Evolutionary conservation across 768 basidiomycete species (phyloP).

Genomic region (Fomitopsis pulvina): DNA sequence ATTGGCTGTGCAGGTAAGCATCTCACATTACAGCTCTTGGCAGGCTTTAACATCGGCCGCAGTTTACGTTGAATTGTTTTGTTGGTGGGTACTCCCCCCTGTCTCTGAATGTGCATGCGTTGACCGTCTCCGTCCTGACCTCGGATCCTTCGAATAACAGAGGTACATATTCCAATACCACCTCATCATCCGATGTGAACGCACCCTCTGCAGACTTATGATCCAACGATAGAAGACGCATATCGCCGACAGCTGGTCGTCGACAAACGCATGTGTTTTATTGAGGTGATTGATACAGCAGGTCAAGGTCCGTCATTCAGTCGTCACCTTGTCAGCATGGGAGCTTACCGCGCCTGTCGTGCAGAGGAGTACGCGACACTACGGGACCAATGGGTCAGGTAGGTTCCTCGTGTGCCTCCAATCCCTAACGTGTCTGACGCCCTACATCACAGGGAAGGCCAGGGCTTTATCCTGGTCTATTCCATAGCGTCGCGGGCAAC

Average conservation of each 20-base stretch:
- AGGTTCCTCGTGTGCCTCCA: slow-evolving; percentile 25
- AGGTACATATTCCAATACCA: slow-evolving; percentile 5
- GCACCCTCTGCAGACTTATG: slow-evolving; percentile 64
- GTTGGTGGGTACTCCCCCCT: slow-evolving; percentile 58
- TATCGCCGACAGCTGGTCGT: slow-evolving; percentile 94
- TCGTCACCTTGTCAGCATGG: not conserved
- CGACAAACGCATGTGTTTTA: slow-evolving; percentile 91
- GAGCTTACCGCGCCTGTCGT: slow-evolving; percentile 14
- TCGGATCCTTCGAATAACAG: slow-evolving; percentile 2
- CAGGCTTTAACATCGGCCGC: slow-evolving; percentile 6
- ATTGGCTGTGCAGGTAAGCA: slow-evolving; percentile 82
- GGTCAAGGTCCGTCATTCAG: slow-evolving; percentile 71
- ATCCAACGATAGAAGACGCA: slow-evolving; percentile 98
- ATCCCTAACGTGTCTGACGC: not conserved
- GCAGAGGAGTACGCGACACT: slow-evolving; percentile 96
- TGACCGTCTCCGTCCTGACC: slow-evolving; percentile 2
- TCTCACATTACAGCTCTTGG: not conserved
- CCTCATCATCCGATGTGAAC: slow-evolving; percentile 4
- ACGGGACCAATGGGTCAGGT: slow-evolving; percentile 98
- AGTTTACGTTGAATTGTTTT: slow-evolving; percentile 96
- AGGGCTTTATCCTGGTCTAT: slow-evolving; percentile 97
- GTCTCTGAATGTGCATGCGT: slow-evolving; percentile 23
- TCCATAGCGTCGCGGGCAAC: slow-evolving; percentile 92
- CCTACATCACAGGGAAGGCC: slow-evolving; percentile 73
- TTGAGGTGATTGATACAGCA: slow-evolving; percentile 96